Base-by-base conservation (phyloP, 2,329 filamentous ascomycete species). In the Thielaviopsis cerberus region DNA sequence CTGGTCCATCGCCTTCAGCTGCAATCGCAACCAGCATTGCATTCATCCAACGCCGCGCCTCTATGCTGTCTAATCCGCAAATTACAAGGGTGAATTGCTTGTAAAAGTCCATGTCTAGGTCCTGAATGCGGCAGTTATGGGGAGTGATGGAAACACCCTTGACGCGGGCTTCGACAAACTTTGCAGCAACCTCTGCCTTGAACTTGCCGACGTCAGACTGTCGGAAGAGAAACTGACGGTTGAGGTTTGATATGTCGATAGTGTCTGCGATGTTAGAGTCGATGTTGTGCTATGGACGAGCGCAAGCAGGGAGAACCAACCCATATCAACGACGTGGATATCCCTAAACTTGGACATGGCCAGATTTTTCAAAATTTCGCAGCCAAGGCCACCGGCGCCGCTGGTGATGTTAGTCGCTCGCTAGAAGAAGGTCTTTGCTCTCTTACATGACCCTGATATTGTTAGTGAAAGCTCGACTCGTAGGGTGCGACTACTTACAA, bases 271-370 rank as follows among this genome's bases (percentile, higher is more conserved):
- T 55, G 45, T 63, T 62, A 63, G 25, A 8, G 20, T 25, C 7
- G 15, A 10, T 7, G n/a, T 25, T 4, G 17, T 4, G 7, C 23
- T 20, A 26, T 23, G 3, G 10, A 8, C 5, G 26, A 54, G 34
- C 8, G 24, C 26, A 22, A 22, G 4, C 22, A 30, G n/a, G 24
- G 17, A n/a, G n/a, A n/a, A 67, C 76, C 60, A 71, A 85, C 86
- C 88, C 92, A 98, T 98, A 72, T 98, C 92, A 65, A 98, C 97
- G 60, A 98, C 92, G 73, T 98, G 89, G 64, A 98, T 96, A 66
- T 95, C 82, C 70, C 86, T 94, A 74, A 98, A 98, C 26, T 90
- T 89, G 1, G 91, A 96, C 56, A 98, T 78, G 50, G 92, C 92
- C 34, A 98, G 78, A 66, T 98, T 88, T 74, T 98, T 98, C 56